Conservation (phyloP, 2,329 filamentous ascomycete genomes). For the Fusarium papillatum region DNA sequence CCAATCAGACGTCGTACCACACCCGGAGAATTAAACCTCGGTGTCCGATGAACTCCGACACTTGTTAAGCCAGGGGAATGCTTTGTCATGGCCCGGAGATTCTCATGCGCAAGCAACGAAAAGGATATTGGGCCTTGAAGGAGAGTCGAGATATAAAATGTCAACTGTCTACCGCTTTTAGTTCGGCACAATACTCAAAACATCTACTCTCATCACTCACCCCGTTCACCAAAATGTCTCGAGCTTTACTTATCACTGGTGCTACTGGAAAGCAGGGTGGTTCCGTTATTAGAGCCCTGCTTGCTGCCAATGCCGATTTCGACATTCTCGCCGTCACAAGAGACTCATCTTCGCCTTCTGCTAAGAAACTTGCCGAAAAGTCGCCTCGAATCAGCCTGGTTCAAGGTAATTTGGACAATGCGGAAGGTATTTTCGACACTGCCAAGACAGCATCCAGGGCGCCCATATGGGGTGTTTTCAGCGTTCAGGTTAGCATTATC, state of each 20-base stretch:
- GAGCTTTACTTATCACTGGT: conserved; percentile 50
- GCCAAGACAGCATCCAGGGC: neutral
- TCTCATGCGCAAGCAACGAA: neutral
- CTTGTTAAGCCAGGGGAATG: neutral
- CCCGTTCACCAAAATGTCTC: conserved; percentile 9
- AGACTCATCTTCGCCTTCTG: conserved; percentile 62
- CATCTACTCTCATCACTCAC: neutral
- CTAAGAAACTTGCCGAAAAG: conserved; percentile 60
- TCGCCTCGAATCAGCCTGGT: conserved; percentile 66
- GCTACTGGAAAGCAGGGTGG: conserved; percentile 56
- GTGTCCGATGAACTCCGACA: neutral
- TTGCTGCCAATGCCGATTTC: conserved; percentile 51
- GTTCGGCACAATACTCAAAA: neutral
- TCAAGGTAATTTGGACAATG: conserved; percentile 68
- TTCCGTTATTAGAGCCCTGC: conserved; percentile 48
- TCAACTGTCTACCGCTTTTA: neutral
- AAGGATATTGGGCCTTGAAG: neutral
- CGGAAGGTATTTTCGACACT: conserved; percentile 60
- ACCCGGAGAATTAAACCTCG: neutral
- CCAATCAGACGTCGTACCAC: neutral
- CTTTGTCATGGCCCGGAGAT: neutral
- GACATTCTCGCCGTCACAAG: conserved; percentile 73
- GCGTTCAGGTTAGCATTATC: neutral
- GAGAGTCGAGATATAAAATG: neutral
- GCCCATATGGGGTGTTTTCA: neutral